phyloP scores from a whole-genome alignment of 345 rosid species.

The Brassica rapa region DNA sequence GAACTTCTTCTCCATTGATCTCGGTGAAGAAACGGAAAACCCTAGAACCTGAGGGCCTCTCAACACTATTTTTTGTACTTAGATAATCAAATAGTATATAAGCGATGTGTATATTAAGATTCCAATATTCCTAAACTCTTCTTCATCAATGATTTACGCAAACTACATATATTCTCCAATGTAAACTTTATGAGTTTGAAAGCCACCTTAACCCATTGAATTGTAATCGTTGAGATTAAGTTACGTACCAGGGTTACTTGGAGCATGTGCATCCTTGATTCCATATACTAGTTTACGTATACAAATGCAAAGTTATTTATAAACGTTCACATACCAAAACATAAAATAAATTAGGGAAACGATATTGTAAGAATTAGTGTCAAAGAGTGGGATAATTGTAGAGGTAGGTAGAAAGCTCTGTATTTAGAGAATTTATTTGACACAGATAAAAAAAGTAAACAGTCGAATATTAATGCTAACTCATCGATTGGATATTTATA shows the following conservation, averaged over 20 bases:
- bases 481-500: neutral
- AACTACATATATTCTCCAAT: neutral
- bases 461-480: neutral
- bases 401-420: neutral
- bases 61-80: neutral
- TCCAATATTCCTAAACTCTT: neutral
- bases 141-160: neutral
- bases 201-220: neutral
- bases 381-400: neutral
- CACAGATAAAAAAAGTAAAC: neutral
- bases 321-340: neutral
- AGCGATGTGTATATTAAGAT: neutral
- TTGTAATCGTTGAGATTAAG: neutral
- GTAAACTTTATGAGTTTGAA: neutral
- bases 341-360: neutral
- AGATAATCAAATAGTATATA: neutral
- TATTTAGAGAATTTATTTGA: neutral
- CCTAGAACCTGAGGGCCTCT: neutral
- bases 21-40: neutral
- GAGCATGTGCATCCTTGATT: neutral
- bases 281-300: neutral
- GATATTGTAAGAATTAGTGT: neutral
- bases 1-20: constrained; percentile 4
- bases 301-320: neutral
- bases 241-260: neutral